A percentile compares a stretch with the other conserved stretches of the same genome.
Conservation (phyloP, 768 basidiomycete species). For the Mycena olivaceomarginata region DNA sequence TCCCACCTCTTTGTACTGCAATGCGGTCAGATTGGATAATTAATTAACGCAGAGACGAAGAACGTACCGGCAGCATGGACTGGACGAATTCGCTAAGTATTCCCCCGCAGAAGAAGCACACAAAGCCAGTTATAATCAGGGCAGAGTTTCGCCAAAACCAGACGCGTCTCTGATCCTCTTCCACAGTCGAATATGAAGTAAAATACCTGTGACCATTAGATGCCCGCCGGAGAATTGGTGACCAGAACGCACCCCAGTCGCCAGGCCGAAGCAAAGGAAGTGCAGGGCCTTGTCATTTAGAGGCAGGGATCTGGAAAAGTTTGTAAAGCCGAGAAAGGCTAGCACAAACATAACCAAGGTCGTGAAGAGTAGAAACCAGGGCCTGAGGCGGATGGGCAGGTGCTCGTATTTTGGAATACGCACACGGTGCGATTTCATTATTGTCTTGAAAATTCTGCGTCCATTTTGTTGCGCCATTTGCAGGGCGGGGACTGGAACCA, state of each 20-base stretch:
- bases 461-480: slow-evolving; percentile 32
- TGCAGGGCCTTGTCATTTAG: slow-evolving; percentile 89
- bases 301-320: slow-evolving; percentile 77
- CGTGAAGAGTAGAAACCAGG: slow-evolving; percentile 90
- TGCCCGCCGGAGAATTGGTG: neutral
- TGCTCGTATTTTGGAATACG: slow-evolving; percentile 79
- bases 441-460: slow-evolving; percentile 68
- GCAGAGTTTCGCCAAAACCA: slow-evolving; percentile 92
- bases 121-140: slow-evolving; percentile 79
- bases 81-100: slow-evolving; percentile 90
- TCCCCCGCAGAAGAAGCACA: slow-evolving; percentile 89
- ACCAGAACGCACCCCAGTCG: slow-evolving; percentile 67
- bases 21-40: neutral
- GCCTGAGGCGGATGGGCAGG: slow-evolving; percentile 82
- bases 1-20: slow-evolving; percentile 42
- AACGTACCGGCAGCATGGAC: slow-evolving; percentile 81
- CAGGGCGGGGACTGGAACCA: neutral
- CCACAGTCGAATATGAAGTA: slow-evolving; percentile 93
- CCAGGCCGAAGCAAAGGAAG: slow-evolving; percentile 84
- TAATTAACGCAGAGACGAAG: slow-evolving; percentile 12
- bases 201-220: slow-evolving; percentile 67
- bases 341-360: slow-evolving; percentile 79
- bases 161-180: slow-evolving; percentile 89
- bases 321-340: slow-evolving; percentile 87
- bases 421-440: slow-evolving; percentile 85